Percentiles rank a stretch among this genome's conserved stretches.
phyloP scores from a whole-genome alignment of 768 basidiomycete species.

The Auriculariales sp. region DNA sequence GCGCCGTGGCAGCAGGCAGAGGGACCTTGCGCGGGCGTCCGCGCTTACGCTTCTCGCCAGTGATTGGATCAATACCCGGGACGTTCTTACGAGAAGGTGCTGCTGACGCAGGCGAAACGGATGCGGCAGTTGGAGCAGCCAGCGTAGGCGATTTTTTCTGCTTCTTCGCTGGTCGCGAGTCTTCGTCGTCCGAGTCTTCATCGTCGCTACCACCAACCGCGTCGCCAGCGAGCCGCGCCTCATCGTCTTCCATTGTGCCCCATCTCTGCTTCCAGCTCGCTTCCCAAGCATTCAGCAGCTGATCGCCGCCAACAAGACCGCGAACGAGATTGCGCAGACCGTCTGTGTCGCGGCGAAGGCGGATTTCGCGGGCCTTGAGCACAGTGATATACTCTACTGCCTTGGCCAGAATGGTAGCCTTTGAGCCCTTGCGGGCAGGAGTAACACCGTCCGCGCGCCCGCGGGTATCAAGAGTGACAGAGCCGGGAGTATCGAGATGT shows the following conservation, averaged over 20 bases:
- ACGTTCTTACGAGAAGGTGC: slow-evolving; percentile 17
- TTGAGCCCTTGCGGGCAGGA: slow-evolving; percentile 80
- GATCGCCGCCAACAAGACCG: slow-evolving; percentile 62
- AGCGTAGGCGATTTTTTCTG: slow-evolving; percentile 28
- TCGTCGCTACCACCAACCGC: slow-evolving; percentile 8
- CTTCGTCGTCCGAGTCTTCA: slow-evolving; percentile 24
- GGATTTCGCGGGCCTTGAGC: slow-evolving; percentile 59
- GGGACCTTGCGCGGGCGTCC: slow-evolving; percentile 67
- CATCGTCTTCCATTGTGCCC: slow-evolving; percentile 63
- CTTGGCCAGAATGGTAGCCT: slow-evolving; percentile 80
- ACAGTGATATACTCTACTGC: slow-evolving; percentile 88
- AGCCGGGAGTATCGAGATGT: slow-evolving; percentile 35
- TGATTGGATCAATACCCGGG: slow-evolving; percentile 26
- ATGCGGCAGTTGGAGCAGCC: slow-evolving; percentile 3
- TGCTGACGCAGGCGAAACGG: slow-evolving; percentile 11
- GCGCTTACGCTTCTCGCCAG: slow-evolving; percentile 60
- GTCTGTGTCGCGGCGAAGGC: slow-evolving; percentile 59
- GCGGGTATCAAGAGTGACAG: slow-evolving; percentile 47
- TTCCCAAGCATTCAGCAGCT: slow-evolving; percentile 63
- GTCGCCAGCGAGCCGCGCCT: slow-evolving; percentile 19
- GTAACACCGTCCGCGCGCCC: slow-evolving; percentile 89
- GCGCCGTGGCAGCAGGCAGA: slow-evolving; percentile 24
- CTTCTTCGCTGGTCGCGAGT: slow-evolving; percentile 20
- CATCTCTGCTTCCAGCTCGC: slow-evolving; percentile 56
- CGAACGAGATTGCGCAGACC: slow-evolving; percentile 55